These are phyloP conservation scores for Colletotrichum eremochloae DNA, from an alignment of 2,329 filamentous ascomycete species.

Conservation along the genomic window DNA sequence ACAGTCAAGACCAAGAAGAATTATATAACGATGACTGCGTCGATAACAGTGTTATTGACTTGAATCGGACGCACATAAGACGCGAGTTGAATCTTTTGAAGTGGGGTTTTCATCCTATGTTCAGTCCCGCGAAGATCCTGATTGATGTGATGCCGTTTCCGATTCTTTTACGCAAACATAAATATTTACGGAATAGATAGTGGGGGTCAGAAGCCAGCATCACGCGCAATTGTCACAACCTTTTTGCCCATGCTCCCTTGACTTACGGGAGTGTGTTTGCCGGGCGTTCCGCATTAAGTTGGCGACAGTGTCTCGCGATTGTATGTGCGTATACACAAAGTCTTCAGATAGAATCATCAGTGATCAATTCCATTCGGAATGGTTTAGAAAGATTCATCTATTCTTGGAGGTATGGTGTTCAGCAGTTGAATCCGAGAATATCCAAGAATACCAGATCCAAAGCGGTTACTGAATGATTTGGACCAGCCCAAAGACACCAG, in stretches of 20 bases:
- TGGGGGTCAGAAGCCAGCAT: slow-evolving; percentile 40
- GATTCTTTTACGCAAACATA: not conserved
- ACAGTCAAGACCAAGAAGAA: too few relatives aligned
- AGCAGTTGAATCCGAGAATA: not conserved
- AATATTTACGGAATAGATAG: not conserved
- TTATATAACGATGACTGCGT: too few relatives aligned
- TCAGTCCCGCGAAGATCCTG: not conserved
- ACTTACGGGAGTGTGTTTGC: not conserved
- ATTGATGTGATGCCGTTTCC: not conserved
- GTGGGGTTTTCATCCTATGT: not conserved
- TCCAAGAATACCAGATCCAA: not conserved
- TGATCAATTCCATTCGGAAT: not conserved
- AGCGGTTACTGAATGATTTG: not conserved
- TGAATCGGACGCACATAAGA: not conserved
- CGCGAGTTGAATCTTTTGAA: not conserved
- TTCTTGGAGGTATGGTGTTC: not conserved
- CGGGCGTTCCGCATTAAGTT: too few relatives aligned
- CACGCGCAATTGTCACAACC: slow-evolving; percentile 29
- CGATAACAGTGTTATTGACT: too few relatives aligned
- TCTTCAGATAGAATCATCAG: not conserved
- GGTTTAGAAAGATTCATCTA: not conserved
- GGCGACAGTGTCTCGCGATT: not conserved
- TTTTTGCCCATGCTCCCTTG: not conserved
- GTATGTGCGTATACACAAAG: too few relatives aligned
- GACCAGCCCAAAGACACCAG: too few relatives aligned